These are phyloP conservation scores for Scorias spongiosa DNA, from an alignment of 2,329 filamentous ascomycete genomes.

Conservation along the genomic window DNA sequence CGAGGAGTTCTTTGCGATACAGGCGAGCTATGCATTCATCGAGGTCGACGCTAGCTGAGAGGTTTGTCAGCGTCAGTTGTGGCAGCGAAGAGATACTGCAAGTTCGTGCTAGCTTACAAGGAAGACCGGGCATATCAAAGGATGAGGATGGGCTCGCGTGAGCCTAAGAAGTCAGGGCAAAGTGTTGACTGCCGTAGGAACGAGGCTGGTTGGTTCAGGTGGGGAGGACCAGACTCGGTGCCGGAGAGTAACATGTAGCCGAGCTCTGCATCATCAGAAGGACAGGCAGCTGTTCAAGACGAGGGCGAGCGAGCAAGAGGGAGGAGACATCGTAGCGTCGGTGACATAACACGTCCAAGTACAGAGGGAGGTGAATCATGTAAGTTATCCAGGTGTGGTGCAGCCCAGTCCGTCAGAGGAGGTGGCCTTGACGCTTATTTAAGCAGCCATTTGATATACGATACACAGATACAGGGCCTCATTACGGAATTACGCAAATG, in stretches of 20 bases:
- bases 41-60: slow-evolving; percentile 78
- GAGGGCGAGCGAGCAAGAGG: background rate
- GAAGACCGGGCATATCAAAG: slow-evolving; percentile 33
- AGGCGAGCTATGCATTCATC: slow-evolving; percentile 96
- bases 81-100: background rate
- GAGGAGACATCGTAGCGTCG: too few relatives aligned
- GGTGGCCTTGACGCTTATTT: too few relatives aligned
- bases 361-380: too few relatives aligned
- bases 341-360: too few relatives aligned
- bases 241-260: background rate
- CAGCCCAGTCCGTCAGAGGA: too few relatives aligned
- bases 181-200: background rate
- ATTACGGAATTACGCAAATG: too few relatives aligned
- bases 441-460: too few relatives aligned
- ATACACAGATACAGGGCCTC: too few relatives aligned
- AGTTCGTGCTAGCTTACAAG: slow-evolving; percentile 23
- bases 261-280: background rate
- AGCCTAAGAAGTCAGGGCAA: too few relatives aligned
- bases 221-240: background rate
- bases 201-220: background rate
- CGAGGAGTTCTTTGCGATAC: slow-evolving; percentile 91
- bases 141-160: background rate
- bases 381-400: too few relatives aligned
- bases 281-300: background rate
- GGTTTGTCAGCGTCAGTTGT: slow-evolving; percentile 4